A percentile compares a stretch with the other conserved stretches of the same genome.
These are phyloP conservation scores for Gaultheria prostrata DNA, from an alignment of 148 eudicot species.

Conservation along the genomic window DNA sequence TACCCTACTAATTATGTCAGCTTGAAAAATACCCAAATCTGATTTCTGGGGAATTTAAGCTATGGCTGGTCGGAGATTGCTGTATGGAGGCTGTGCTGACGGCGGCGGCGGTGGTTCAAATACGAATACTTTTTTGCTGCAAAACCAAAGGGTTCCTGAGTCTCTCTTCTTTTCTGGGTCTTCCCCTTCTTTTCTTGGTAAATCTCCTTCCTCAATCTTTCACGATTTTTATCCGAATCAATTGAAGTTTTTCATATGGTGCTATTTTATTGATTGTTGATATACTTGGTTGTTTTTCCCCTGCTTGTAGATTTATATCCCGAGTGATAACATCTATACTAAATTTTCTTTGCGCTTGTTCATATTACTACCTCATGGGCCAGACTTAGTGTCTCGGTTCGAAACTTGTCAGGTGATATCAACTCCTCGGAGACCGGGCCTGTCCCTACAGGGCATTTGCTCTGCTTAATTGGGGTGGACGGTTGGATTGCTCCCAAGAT, in stretches of 20 bases:
- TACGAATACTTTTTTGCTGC: constrained; percentile 23
- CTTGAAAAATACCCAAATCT: constrained; percentile 10
- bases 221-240: not conserved
- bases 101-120: constrained; percentile 22
- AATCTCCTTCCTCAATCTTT: not conserved
- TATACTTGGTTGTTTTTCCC: not conserved
- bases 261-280: not conserved
- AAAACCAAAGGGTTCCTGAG: constrained; percentile 29
- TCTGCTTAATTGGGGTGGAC: too few relatives aligned
- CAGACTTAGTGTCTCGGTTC: too few relatives aligned
- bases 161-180: constrained; percentile 53
- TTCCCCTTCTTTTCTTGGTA: constrained; percentile 53
- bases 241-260: not conserved
- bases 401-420: too few relatives aligned
- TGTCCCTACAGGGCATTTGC: too few relatives aligned
- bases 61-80: constrained; percentile 42
- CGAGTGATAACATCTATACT: not conserved
- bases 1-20: constrained; percentile 16
- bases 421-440: too few relatives aligned
- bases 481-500: too few relatives aligned
- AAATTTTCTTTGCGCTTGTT: not conserved
- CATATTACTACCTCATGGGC: not conserved
- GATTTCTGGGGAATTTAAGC: not conserved
- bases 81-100: constrained; percentile 26
- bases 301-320: not conserved